Base-by-base conservation (phyloP, 352 stramenopile species). In the Phytophthora tubulina region DNA sequence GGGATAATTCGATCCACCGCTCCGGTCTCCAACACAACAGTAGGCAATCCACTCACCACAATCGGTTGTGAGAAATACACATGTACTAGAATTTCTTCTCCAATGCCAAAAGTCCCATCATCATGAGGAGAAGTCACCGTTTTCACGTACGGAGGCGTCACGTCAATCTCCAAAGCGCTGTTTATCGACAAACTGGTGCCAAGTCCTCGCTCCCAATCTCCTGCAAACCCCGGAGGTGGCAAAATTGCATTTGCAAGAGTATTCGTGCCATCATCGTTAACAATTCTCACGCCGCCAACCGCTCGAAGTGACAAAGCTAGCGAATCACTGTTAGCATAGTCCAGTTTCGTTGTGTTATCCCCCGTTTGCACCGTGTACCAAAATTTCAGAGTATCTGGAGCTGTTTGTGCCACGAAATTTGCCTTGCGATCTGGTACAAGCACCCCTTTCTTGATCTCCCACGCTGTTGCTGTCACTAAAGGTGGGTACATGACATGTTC, bases 61-160 rank as follows among this genome's bases (percentile, higher is more conserved):
- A 96, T 79, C 1, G 90, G 76, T 9, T 84, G 60, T 0, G 86
- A 91, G 42, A 95, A 96, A n/a, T 58, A n/a, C 2, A 96, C 82
- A n/a, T 85, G 78, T 15, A 96, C 80, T 42, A 86, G 33, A 57
- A 96, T 90, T 31, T 79, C 71, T 64, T 94, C 73, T 32, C 90
- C 90, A 30, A 92, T 89, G 1, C 84, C 86, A 57, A 93, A 95
- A 13, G 82, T 90, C 2, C 86, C 86, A 41, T 94, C 82, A 6
- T 30, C 67, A 36, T 92, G 79, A 1, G 79, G 75, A 6, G 88
- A 93, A 13, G 72, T 92, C 21, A 96, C 79, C 3, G 48, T 69
- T 0, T 67, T 84, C 4, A 96, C 73, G 1, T 44, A 67, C 0
- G 89, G 88, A 52, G 66, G 59, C 0, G 66, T 80, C 10, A 86